Conservation (phyloP, 169 alveolate genomes). For the Miamiensis avidus region DNA sequence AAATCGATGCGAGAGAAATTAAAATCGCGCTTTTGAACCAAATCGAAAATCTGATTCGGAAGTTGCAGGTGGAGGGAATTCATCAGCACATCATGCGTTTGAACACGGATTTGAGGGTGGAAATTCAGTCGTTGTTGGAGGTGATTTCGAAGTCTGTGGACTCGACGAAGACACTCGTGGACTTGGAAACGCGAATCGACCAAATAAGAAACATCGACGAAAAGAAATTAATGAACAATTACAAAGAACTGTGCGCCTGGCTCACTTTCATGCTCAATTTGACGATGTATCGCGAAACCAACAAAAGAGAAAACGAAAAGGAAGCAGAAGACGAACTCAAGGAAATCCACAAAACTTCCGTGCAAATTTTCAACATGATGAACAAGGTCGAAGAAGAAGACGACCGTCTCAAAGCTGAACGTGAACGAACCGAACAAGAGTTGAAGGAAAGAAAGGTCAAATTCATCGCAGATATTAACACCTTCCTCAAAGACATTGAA, state of each 20-base stretch:
- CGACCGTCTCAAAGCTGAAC: conserved; percentile 56
- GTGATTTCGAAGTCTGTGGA: conserved; percentile 51
- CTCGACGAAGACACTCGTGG: conserved; percentile 58
- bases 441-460: conserved; percentile 54
- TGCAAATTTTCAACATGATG: conserved; percentile 46
- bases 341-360: conserved; percentile 18
- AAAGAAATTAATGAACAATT: conserved; percentile 51
- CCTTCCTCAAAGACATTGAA: conserved; percentile 48
- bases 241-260: conserved; percentile 71
- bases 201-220: conserved; percentile 51
- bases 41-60: conserved; percentile 52
- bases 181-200: conserved; percentile 62
- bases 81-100: conserved; percentile 36
- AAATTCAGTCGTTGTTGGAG: conserved; percentile 46
- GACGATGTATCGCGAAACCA: not conserved
- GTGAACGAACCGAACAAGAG: conserved; percentile 55
- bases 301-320: not conserved
- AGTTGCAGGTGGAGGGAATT: conserved; percentile 39
- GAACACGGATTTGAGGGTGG: conserved; percentile 28
- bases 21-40: conserved; percentile 48
- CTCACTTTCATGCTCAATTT: conserved; percentile 48
- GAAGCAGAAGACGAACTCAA: conserved; percentile 45
- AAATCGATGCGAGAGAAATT: conserved; percentile 68
- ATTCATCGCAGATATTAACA: conserved; percentile 62
- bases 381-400: conserved; percentile 57